Percentiles rank a stretch among this genome's conserved stretches.
Evolutionary conservation across 768 basidiomycete genomes (phyloP).

Genomic region (Serendipita sp.): DNA sequence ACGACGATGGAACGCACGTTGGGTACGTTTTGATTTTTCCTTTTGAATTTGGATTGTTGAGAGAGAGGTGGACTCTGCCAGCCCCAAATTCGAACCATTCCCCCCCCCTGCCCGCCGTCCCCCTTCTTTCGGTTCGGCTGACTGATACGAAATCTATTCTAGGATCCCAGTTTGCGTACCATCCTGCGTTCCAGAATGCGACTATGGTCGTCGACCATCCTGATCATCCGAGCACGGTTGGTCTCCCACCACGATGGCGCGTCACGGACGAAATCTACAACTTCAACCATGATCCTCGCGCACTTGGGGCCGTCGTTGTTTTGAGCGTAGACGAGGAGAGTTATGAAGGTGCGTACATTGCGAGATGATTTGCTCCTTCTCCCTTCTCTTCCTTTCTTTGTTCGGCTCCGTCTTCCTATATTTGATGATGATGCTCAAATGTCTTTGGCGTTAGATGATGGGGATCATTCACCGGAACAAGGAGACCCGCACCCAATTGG

Average conservation of each 20-base stretch:
- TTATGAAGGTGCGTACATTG: constrained; percentile 31
- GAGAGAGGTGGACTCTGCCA: too few relatives aligned
- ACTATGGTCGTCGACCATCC: constrained; percentile 17
- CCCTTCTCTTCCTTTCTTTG: not conserved
- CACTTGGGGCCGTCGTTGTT: constrained; percentile 43
- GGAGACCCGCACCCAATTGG: constrained; percentile 69
- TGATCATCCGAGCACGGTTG: constrained; percentile 20
- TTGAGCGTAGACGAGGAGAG: constrained; percentile 51
- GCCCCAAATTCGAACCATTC: too few relatives aligned
- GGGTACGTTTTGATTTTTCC: not conserved
- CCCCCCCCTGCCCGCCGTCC: not conserved
- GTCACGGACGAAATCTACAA: constrained; percentile 35
- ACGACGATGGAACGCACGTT: constrained; percentile 15
- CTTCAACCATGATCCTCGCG: constrained; percentile 56
- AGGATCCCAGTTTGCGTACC: constrained; percentile 61
- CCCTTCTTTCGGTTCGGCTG: not conserved
- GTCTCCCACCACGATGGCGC: constrained; percentile 8
- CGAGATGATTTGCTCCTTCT: too few relatives aligned
- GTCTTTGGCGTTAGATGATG: constrained; percentile 31
- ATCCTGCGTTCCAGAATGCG: constrained; percentile 47
- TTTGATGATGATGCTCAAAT: constrained; percentile 10
- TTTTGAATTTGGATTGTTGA: not conserved
- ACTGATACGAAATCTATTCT: not conserved
- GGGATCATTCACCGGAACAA: constrained; percentile 39
- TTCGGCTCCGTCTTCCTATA: not conserved